A percentile compares a stretch with the other conserved stretches of the same genome.
Conservation (phyloP, 2,329 filamentous ascomycete species). For the Cladophialophora yegresii region DNA sequence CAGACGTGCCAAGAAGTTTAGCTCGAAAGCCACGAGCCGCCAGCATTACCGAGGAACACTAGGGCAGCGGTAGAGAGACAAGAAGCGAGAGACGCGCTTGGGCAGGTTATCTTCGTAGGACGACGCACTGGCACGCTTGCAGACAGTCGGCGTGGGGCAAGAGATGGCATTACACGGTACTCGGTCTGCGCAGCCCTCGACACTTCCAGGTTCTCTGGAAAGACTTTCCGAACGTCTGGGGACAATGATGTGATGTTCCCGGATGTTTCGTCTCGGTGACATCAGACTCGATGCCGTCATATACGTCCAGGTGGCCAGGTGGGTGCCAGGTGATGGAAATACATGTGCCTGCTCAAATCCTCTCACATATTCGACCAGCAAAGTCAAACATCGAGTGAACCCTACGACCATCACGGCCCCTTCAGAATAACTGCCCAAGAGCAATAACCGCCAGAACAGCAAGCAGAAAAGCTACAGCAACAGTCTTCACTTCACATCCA, state of each 20-base stretch:
- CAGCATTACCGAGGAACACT: neutral
- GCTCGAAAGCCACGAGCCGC: neutral
- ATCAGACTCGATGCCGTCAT: conserved; percentile 3
- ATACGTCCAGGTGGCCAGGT: no score
- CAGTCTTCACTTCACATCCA: neutral
- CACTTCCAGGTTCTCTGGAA: neutral
- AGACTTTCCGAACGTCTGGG: neutral
- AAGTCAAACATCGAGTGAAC: neutral
- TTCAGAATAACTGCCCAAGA: neutral
- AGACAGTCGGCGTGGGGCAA: no score
- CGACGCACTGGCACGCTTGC: no score
- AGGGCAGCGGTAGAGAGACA: neutral
- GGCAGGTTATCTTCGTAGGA: no score
- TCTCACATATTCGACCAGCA: neutral
- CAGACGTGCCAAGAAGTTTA: conserved; percentile 10
- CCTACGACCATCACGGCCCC: neutral
- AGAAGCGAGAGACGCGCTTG: neutral
- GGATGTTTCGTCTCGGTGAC: neutral
- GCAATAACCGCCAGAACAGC: neutral
- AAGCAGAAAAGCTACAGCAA: neutral
- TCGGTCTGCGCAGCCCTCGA: no score
- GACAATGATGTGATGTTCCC: neutral
- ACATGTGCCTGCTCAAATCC: neutral
- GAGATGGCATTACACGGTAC: no score
- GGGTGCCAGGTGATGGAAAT: no score